Evolutionary conservation across 2,329 filamentous ascomycete genomes (phyloP), one percentile per base, ranked within the genome.

Genomic region (Orbilia quercus): DNA sequence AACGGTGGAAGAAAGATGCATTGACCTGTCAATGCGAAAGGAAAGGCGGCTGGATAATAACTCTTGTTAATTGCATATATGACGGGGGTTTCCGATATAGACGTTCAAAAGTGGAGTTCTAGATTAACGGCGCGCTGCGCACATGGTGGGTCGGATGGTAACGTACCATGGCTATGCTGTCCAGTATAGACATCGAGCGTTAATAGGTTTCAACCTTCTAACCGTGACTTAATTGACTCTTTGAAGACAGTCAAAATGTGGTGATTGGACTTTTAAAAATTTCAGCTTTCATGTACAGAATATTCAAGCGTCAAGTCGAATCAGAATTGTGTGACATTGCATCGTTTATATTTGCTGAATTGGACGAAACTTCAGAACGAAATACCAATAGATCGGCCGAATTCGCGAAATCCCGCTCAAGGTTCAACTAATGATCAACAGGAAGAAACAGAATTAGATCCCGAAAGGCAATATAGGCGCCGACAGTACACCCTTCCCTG

Each of bases 21-120:
- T n/a, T n/a, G n/a, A 44, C 44, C 40, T 36, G 53, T 57, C 53
- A 36, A 57, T 57, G 53, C 36, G 53, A 44, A 36, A 55, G n/a
- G n/a, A 31, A 31, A 31, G 23, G 53, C 53, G 53, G 53, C 53
- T 57, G 53, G 53, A 16, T 57, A 44, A 57, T 44, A 14, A 40
- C n/a, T n/a, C n/a, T n/a, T n/a, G n/a, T 40, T 4, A 3, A 12
- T 6, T 40, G 36, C n/a, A 40, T 12, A 40, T 40, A 28, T 25
- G n/a, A n/a, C n/a, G 12, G 14, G 7, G 9, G 34, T 54, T 54
- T 54, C 22, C 45, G 28, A 50, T 50, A 50, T 50, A 50, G 12
- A 50, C 16, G 20, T 5, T 50, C 3, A 11, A 6, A 50, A 2
- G 9, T 25, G 45, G 23, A 25, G 9, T 22, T 9, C 7, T 4